Evolutionary conservation across 768 basidiomycete species (phyloP).

Genomic region (Lactarius psammicola): DNA sequence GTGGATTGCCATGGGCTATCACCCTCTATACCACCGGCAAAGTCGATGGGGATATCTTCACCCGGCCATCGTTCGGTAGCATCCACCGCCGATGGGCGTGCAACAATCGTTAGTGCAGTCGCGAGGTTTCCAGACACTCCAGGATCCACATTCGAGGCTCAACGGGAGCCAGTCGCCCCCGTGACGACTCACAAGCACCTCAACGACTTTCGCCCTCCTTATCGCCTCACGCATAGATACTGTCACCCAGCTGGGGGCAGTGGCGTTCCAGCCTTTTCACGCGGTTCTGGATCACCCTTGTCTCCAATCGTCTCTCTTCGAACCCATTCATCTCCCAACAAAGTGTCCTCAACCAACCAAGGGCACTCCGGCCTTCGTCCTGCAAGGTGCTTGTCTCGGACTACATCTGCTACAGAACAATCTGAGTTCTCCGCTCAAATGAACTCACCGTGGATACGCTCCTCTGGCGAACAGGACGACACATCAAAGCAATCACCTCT

Average conservation of each 20-base stretch:
- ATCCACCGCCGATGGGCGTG: background rate
- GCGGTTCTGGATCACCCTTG: background rate
- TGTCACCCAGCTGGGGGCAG: slow-evolving; percentile 6
- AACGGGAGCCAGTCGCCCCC: background rate
- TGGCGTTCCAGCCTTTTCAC: slow-evolving; percentile 6
- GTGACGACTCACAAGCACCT: slow-evolving; percentile 3
- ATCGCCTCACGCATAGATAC: slow-evolving; percentile 18
- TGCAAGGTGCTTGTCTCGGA: background rate
- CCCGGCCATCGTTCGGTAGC: background rate
- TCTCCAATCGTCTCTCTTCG: background rate
- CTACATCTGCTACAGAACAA: background rate
- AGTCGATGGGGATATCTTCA: background rate
- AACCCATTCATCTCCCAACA: slow-evolving; percentile 3
- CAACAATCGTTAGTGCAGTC: background rate
- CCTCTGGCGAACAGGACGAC: background rate
- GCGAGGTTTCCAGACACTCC: background rate
- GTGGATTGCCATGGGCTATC: background rate
- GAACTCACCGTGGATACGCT: background rate
- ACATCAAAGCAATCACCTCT: background rate
- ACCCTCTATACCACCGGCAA: background rate
- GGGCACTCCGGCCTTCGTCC: background rate
- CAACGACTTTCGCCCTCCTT: slow-evolving; percentile 1
- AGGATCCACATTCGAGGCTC: background rate
- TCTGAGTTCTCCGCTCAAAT: background rate
- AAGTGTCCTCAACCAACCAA: background rate